Base-by-base conservation (phyloP, 2,329 filamentous ascomycete species). In the Hyphodiscus sp. region DNA sequence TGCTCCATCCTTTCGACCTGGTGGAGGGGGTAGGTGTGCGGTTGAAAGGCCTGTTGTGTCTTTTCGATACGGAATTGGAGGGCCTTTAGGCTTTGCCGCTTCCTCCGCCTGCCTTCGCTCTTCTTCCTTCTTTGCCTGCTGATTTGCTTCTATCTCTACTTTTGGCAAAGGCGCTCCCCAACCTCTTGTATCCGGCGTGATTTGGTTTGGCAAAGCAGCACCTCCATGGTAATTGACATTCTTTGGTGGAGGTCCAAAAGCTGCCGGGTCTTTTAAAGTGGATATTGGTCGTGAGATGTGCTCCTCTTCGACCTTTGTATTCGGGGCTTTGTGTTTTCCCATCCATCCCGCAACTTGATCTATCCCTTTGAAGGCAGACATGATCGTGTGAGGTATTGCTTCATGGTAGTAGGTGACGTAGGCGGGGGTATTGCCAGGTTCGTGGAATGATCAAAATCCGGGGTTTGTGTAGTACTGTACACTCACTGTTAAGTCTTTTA, bases 191-290 rank as follows among this genome's bases (percentile, higher is more conserved):
- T 68, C 61, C 2, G 65, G 64, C 9, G 64, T 64, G n/a, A 56
- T 62, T 54, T 62, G 55, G 49, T 63, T 63, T 45, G 65, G 63
- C 20, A 63, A 46, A 47, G 61, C 61, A 30, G 62, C 60, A 45
- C 55, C 60, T 18, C 67, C 67, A 55, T 68, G 60, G 50, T 63
- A 66, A 41, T 64, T 63, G 33, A 65, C 53, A 52, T 68, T 79
- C 65, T 81, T 87, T 1, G 85, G 85, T 42, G 85, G 85, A 38
- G 85, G 83, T 1, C 77, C 85, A 66, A 88, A 88, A 1, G 78
- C 74, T 1, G 76, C 64, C 1, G 83, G 85, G 63, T 89, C 85
- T 69, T 79, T 83, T 19, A 88, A 68, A 1, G 77, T 74, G 1
- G 78, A 74, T 13, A 88, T 67, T 16, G 85, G 85, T 46, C 74